Evolutionary conservation across 2,329 filamentous ascomycete species (phyloP).

Genomic region (Karstenula rhodostoma): DNA sequence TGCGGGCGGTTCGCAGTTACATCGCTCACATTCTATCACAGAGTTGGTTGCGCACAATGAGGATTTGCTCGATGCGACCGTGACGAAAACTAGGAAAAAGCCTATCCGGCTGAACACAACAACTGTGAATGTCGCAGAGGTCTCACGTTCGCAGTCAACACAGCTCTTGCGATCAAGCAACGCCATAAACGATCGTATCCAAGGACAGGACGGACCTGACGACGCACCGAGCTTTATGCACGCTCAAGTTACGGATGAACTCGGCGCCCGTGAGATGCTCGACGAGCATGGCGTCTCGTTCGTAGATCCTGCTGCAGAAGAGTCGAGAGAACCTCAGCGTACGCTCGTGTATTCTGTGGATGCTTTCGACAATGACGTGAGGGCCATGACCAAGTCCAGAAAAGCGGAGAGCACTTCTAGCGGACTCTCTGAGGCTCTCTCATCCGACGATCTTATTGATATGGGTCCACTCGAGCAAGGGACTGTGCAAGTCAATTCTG

Average conservation of each 20-base stretch:
- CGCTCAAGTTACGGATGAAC: slow-evolving; percentile 14
- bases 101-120: slow-evolving; percentile 29
- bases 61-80: neutral
- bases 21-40: neutral
- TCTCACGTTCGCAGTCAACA: neutral
- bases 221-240: slow-evolving; percentile 12
- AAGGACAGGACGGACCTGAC: neutral
- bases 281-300: slow-evolving; percentile 17
- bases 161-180: neutral
- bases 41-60: no score
- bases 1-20: neutral
- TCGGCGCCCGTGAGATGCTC: neutral
- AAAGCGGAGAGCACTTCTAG: slow-evolving; percentile 15
- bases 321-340: slow-evolving; percentile 25
- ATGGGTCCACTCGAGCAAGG: neutral
- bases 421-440: slow-evolving; percentile 18
- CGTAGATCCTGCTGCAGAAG: slow-evolving; percentile 14
- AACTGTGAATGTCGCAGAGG: slow-evolving; percentile 11
- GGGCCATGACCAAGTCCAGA: neutral
- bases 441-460: slow-evolving; percentile 14
- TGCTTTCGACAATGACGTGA: slow-evolving; percentile 10
- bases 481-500: neutral
- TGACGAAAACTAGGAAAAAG: slow-evolving; percentile 27
- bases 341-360: neutral
- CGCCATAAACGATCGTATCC: neutral